Percentiles rank a stretch among this genome's conserved stretches.
Evolutionary conservation across 2,329 filamentous ascomycete species (phyloP).

Genomic region (Xylariomycetidae sp.): DNA sequence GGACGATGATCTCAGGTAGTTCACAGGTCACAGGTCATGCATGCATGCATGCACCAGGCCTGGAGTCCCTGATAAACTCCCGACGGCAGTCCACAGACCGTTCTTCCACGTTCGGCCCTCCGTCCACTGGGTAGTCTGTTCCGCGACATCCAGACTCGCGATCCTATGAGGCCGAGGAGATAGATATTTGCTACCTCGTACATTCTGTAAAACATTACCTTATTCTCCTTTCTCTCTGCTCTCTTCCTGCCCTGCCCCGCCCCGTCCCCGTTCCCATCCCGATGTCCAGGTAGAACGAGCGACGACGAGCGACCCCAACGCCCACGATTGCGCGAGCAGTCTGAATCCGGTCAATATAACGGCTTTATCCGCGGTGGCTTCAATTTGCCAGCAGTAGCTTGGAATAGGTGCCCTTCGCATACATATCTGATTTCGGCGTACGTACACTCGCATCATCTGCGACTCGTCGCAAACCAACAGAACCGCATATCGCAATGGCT

Average conservation of each 20-base stretch:
- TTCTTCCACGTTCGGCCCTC: not conserved
- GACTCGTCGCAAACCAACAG: too few species aligned
- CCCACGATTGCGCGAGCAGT: slow-evolving; percentile 12
- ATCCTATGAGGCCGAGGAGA: not conserved
- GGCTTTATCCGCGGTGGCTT: slow-evolving; percentile 14
- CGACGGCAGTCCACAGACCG: too few species aligned
- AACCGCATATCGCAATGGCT: slow-evolving; percentile 37
- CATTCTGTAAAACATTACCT: too few species aligned
- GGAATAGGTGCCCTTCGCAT: slow-evolving; percentile 3
- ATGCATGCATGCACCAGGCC: too few species aligned
- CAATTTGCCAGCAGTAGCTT: slow-evolving; percentile 1
- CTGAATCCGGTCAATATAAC: slow-evolving; percentile 13
- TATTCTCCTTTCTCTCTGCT: too few species aligned
- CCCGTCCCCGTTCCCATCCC: too few species aligned
- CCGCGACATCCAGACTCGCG: not conserved
- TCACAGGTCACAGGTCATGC: slow-evolving; percentile 9
- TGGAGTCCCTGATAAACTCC: too few species aligned
- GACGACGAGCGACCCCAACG: too few species aligned
- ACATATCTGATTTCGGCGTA: too few species aligned
- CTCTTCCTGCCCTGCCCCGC: too few species aligned
- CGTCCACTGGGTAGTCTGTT: not conserved
- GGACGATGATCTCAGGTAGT: slow-evolving; percentile 13
- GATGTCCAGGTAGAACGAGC: too few species aligned
- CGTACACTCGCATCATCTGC: too few species aligned
- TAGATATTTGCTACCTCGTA: not conserved